Evolutionary conservation across 2,329 filamentous ascomycete species (phyloP).

Genomic region (Aureobasidium namibiae): DNA sequence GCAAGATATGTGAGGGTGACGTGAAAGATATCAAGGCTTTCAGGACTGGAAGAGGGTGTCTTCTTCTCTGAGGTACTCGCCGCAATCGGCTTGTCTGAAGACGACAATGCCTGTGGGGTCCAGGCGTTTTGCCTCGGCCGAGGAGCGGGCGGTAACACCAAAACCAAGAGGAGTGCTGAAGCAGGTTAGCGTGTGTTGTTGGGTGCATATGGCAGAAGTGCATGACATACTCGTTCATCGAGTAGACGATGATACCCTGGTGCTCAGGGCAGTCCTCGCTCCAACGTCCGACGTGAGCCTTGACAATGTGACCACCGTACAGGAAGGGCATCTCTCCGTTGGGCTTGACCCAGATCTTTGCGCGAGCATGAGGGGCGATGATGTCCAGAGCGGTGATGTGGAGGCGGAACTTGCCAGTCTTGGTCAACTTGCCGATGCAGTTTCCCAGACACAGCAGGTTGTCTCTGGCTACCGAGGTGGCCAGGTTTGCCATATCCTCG

Average conservation of each 20-base stretch:
- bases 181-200: constrained; percentile 13
- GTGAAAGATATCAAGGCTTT: neutral
- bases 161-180: constrained; percentile 57
- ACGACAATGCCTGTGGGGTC: constrained; percentile 85
- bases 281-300: constrained; percentile 74
- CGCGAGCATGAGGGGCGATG: constrained; percentile 81
- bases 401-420: constrained; percentile 89
- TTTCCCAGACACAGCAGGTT: constrained; percentile 81
- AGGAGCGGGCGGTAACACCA: constrained; percentile 81
- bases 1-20: neutral
- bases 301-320: constrained; percentile 85
- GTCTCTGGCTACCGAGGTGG: constrained; percentile 73
- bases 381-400: constrained; percentile 89
- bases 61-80: constrained; percentile 86
- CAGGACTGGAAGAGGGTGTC: constrained; percentile 54
- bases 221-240: constrained; percentile 66
- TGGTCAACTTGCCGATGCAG: constrained; percentile 91
- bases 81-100: constrained; percentile 88
- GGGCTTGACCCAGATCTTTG: constrained; percentile 94
- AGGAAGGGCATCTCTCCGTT: constrained; percentile 98
- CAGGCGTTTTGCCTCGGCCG: constrained; percentile 70
- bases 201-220: constrained; percentile 45
- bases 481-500: constrained; percentile 81
- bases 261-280: constrained; percentile 90
- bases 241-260: constrained; percentile 80